phyloP scores from a whole-genome alignment of 106 monocot genomes.

The Dioscorea alata region DNA sequence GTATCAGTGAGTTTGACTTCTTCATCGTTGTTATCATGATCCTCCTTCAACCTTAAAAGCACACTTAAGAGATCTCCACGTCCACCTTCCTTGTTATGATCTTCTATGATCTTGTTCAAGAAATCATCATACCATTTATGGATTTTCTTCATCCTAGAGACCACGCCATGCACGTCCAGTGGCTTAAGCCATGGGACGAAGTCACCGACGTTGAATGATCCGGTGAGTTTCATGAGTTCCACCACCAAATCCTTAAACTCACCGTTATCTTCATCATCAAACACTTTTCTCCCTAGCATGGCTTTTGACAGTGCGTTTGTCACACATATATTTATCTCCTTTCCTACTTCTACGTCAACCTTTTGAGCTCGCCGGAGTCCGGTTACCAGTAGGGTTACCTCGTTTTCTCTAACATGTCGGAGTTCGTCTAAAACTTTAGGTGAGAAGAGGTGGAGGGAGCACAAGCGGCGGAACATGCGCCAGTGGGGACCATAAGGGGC shows the following conservation, averaged over 20 bases:
- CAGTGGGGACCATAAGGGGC: slow-evolving; percentile 46
- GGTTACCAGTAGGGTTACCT: slow-evolving; percentile 10
- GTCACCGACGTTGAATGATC: slow-evolving; percentile 41
- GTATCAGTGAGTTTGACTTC: slow-evolving; percentile 31
- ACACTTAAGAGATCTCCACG: slow-evolving; percentile 26
- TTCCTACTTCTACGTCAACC: not conserved
- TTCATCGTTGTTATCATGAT: slow-evolving; percentile 7
- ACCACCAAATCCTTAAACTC: slow-evolving; percentile 53
- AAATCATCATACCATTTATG: slow-evolving; percentile 27
- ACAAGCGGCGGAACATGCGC: slow-evolving; percentile 45
- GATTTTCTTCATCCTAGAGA: slow-evolving; percentile 45
- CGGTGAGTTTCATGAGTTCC: slow-evolving; percentile 47
- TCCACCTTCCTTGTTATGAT: slow-evolving; percentile 9
- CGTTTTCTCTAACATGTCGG: slow-evolving; percentile 20
- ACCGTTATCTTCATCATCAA: slow-evolving; percentile 21
- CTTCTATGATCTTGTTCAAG: slow-evolving; percentile 24
- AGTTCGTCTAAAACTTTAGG: slow-evolving; percentile 40
- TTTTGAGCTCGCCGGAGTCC: not conserved
- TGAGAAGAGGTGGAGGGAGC: slow-evolving; percentile 40
- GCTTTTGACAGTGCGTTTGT: slow-evolving; percentile 41
- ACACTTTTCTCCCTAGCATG: slow-evolving; percentile 29
- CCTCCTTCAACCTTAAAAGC: slow-evolving; percentile 17
- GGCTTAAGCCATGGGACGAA: slow-evolving; percentile 38
- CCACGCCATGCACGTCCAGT: slow-evolving; percentile 40
- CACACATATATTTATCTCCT: slow-evolving; percentile 25